These are phyloP conservation scores for Xylariaceae sp. DNA, from an alignment of 2,329 filamentous ascomycete genomes.

Conservation along the genomic window DNA sequence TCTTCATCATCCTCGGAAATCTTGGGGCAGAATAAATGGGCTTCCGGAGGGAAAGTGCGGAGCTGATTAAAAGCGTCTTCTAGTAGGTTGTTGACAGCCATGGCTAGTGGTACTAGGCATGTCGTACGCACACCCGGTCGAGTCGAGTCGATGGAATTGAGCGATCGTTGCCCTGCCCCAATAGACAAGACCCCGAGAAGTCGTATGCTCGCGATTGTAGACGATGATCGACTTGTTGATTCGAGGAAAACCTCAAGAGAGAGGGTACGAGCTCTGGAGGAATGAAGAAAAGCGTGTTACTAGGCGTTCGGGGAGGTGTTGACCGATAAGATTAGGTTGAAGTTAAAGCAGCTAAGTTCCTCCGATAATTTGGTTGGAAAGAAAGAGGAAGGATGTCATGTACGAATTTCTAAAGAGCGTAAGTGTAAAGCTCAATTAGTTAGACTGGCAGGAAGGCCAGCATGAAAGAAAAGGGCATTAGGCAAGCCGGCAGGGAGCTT, in stretches of 20 bases:
- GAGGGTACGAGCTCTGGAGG: too few relatives aligned
- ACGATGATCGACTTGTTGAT: too few relatives aligned
- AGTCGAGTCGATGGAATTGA: neutral
- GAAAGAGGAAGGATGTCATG: neutral
- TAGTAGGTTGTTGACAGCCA: slow-evolving; percentile 34
- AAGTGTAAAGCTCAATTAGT: neutral
- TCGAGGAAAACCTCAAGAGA: too few relatives aligned
- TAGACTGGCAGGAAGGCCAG: neutral
- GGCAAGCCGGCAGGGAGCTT: neutral
- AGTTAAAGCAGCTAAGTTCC: neutral
- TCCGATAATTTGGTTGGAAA: neutral
- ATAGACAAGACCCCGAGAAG: neutral
- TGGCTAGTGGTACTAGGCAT: slow-evolving; percentile 29
- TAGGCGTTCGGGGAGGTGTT: too few relatives aligned
- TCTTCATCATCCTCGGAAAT: slow-evolving; percentile 63
- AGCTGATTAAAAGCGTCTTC: slow-evolving; percentile 33
- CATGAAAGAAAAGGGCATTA: neutral
- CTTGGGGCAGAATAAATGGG: slow-evolving; percentile 70
- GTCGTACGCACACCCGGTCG: slow-evolving; percentile 10
- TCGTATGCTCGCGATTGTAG: neutral
- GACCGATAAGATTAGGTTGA: neutral
- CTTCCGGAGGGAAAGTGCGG: slow-evolving; percentile 18
- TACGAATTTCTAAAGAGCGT: neutral
- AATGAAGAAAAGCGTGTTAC: too few relatives aligned
- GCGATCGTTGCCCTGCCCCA: neutral